Percentiles rank a stretch among this genome's conserved stretches.
Conservation (phyloP, 2,329 filamentous ascomycete genomes). For the Cryphonectria carpinicola region DNA sequence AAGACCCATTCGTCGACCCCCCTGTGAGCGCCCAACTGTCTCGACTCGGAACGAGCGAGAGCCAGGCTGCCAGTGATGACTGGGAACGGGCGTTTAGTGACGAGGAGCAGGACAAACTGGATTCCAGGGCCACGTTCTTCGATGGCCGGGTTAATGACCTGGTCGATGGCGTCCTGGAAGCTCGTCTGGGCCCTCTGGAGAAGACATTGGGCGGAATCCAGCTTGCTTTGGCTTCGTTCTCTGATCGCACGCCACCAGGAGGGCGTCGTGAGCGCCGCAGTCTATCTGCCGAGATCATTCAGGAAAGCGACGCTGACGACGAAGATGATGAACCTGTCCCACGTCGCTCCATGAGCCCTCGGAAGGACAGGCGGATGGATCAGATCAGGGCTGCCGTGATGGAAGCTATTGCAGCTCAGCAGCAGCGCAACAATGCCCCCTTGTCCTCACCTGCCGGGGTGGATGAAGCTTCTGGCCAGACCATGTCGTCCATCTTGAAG, state of each 20-base stretch:
- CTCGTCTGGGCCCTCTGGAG: slow-evolving; percentile 80
- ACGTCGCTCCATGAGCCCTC: slow-evolving; percentile 75
- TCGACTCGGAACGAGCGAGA: slow-evolving; percentile 65
- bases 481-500: slow-evolving; percentile 61
- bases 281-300: slow-evolving; percentile 65
- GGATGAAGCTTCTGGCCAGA: slow-evolving; percentile 37
- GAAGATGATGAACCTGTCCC: slow-evolving; percentile 70
- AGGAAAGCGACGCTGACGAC: slow-evolving; percentile 91
- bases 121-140: slow-evolving; percentile 83
- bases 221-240: slow-evolving; percentile 63
- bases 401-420: slow-evolving; percentile 71
- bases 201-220: slow-evolving; percentile 78
- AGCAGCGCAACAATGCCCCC: slow-evolving; percentile 49
- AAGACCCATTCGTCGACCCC: slow-evolving; percentile 65
- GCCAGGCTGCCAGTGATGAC: slow-evolving; percentile 80
- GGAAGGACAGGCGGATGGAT: slow-evolving; percentile 77
- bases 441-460: slow-evolving; percentile 33
- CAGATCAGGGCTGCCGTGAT: slow-evolving; percentile 75
- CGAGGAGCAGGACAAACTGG: slow-evolving; percentile 81
- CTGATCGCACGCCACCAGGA: slow-evolving; percentile 55
- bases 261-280: slow-evolving; percentile 71
- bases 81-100: slow-evolving; percentile 89
- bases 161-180: slow-evolving; percentile 76
- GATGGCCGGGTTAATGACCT: slow-evolving; percentile 87
- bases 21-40: slow-evolving; percentile 52